A percentile compares a stretch with the other conserved stretches of the same genome.
These are phyloP conservation scores for Filosporella fistucella DNA, from an alignment of 495 filamentous ascomycete genomes.

Conservation along the genomic window DNA sequence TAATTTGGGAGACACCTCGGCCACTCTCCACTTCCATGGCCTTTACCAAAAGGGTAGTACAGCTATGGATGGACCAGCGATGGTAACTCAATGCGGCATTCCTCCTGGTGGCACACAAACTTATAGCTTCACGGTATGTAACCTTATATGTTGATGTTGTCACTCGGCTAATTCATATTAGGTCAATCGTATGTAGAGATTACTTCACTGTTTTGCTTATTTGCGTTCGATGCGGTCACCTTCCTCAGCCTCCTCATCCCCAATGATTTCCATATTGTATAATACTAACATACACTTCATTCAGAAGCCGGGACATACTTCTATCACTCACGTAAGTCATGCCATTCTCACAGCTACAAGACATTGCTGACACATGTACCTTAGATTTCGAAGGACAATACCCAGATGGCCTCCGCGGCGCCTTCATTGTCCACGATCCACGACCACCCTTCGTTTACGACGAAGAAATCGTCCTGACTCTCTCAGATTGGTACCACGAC, in stretches of 20 bases:
- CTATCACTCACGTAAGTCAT: background rate
- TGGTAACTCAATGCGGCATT: constrained; percentile 58
- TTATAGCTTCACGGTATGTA: constrained; percentile 38
- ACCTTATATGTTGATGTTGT: too few relatives aligned
- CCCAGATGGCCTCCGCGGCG: constrained; percentile 58
- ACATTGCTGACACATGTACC: background rate
- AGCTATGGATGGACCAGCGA: constrained; percentile 70
- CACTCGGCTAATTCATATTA: too few relatives aligned
- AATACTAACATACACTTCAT: too few relatives aligned
- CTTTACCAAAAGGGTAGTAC: constrained; percentile 66
- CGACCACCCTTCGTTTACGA: constrained; percentile 60
- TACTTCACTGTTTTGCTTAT: too few relatives aligned
- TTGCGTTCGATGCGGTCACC: too few relatives aligned
- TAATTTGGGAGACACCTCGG: constrained; percentile 66
- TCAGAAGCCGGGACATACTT: background rate
- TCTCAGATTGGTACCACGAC: constrained; percentile 67
- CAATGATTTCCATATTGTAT: too few relatives aligned
- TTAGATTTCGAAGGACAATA: constrained; percentile 9
- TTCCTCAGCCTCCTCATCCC: too few relatives aligned
- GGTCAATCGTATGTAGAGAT: too few relatives aligned
- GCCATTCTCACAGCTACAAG: background rate
- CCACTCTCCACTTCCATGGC: constrained; percentile 77
- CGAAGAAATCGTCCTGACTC: constrained; percentile 57
- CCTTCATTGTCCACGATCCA: constrained; percentile 68
- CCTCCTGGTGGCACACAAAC: constrained; percentile 25